Base-by-base conservation (phyloP, 345 rosid genomes). In the Raphanus raphanistrum region DNA sequence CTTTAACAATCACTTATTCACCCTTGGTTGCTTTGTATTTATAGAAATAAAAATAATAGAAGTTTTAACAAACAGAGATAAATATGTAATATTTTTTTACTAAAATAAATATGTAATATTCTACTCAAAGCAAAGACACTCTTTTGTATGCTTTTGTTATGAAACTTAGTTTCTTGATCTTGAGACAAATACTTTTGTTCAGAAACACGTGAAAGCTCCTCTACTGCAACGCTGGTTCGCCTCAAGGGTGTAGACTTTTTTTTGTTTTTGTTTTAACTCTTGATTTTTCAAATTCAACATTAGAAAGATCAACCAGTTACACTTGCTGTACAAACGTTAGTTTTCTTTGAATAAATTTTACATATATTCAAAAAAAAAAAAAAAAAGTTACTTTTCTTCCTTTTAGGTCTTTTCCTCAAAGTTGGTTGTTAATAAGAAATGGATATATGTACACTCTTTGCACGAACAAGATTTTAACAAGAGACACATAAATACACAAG, bases 401-500 rank as follows among this genome's bases (percentile, higher is more conserved):
- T 66, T 66, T 16, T 70, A 76, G 28, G 50, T 38, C 27, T 52
- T 29, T 65, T 78, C 72, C 27, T 48, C 25, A 63, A 13, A 17
- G 57, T 70, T 76, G 33, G 15, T 52, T 63, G 50, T 64, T 36
- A 17, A 60, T 78, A 3, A 45, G 26, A 78, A 65, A 9, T 66
- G 32, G 54, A 66, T 57, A 66, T 68, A 62, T 31, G 2, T 31
- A 54, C 17, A 52, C 12, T 68, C 58, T 58, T 68, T 48, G 64
- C 79, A 38, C 52, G 75, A 68, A 62, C 62, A 63, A 68, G 71
- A 68, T 79, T 73, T 43, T 7, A 36, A 50, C 35, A 62, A 9
- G 60, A 75, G 58, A 73, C 52, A 68, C 78, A 67, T 45, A 79
- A 68, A 73, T 62, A 63, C 63, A 79, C 71, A 74, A 79, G 71